Base-by-base conservation (phyloP, 192 early-diverging fungal species). In the Chytriomyces confervae region DNA sequence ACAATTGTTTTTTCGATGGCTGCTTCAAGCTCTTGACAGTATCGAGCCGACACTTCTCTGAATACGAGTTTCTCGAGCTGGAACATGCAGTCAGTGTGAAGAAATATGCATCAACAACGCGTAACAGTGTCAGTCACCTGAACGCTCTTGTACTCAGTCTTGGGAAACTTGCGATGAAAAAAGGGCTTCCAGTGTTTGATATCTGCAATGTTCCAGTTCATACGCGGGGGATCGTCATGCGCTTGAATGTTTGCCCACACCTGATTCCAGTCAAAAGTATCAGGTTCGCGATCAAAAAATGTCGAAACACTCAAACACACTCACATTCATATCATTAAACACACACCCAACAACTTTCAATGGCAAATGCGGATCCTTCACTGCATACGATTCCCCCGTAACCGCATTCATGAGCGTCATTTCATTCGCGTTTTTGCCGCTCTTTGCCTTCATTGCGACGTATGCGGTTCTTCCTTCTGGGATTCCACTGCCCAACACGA, bases 201-300 rank as follows among this genome's bases (percentile, higher is more conserved):
- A n/a, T n/a, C n/a, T n/a, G n/a, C n/a, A 13, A 90, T 61, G 24
- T 82, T 76, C 67, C 82, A 90, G 51, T 63, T 71, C 27, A 90
- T 77, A n/a, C 82, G 72, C 0, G 76, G 60, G 2, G 84, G 81
- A 60, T 86, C 77, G 5, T 66, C 80, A 50, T 82, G 60, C n/a
- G 57, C 20, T 72, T 89, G 86, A 20, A 84, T 77, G 71, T 90
- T 90, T 6, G 73, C 81, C 89, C 89, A 90, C 45, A 89, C 79
- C 88, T 89, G 29, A 13, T 49, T 24, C 9, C 23, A 60, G 48
- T 51, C 44, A 63, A 24, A 57, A 36, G 13, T 61, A 50, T 50
- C 66, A 6, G 48, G 49, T 5, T 0, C 8, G 48, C 20, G 7
- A 2, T 1, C 53, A 18, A 44, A 18, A 53, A 29, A 27, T 27